These are phyloP conservation scores for Taiozyma sp. DNA, from an alignment of 1,139 yeast genomes.

Conservation along the genomic window DNA sequence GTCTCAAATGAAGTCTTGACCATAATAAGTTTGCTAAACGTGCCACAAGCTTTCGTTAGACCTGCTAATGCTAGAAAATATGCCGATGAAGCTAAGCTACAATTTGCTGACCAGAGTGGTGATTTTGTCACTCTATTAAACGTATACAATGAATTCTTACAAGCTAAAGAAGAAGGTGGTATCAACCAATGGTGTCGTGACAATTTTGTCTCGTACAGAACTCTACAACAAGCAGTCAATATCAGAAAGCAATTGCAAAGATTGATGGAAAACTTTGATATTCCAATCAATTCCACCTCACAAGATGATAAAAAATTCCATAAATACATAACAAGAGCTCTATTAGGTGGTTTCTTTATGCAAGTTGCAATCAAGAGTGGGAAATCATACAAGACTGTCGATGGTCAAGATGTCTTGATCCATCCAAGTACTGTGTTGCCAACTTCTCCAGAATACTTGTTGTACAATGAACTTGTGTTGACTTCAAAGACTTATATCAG, in stretches of 20 bases:
- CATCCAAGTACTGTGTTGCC: constrained; percentile 92
- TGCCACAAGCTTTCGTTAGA: constrained; percentile 90
- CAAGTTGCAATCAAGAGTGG: constrained; percentile 90
- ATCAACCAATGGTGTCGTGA: constrained; percentile 86
- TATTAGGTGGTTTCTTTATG: constrained; percentile 95
- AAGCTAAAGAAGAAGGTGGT: constrained; percentile 59
- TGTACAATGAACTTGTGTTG: constrained; percentile 91
- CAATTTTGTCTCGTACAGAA: constrained; percentile 77
- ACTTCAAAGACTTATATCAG: constrained; percentile 91
- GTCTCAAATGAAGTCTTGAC: constrained; percentile 89
- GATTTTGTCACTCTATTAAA: constrained; percentile 90
- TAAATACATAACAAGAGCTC: constrained; percentile 76
- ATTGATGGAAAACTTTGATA: constrained; percentile 75
- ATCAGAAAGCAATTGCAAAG: constrained; percentile 81
- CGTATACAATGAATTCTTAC: constrained; percentile 79
- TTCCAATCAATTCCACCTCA: constrained; percentile 67
- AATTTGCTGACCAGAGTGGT: constrained; percentile 91
- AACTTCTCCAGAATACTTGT: constrained; percentile 85
- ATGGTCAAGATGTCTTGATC: constrained; percentile 88
- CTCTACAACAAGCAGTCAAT: constrained; percentile 76
- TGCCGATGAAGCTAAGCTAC: constrained; percentile 87
- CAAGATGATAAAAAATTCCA: constrained; percentile 62
- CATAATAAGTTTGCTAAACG: constrained; percentile 85
- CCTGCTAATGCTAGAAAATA: constrained; percentile 84
- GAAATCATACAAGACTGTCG: constrained; percentile 81